Percentiles rank a stretch among this genome's conserved stretches.
phyloP scores from a whole-genome alignment of 2,329 filamentous ascomycete genomes.

The Diaporthe amygdali region DNA sequence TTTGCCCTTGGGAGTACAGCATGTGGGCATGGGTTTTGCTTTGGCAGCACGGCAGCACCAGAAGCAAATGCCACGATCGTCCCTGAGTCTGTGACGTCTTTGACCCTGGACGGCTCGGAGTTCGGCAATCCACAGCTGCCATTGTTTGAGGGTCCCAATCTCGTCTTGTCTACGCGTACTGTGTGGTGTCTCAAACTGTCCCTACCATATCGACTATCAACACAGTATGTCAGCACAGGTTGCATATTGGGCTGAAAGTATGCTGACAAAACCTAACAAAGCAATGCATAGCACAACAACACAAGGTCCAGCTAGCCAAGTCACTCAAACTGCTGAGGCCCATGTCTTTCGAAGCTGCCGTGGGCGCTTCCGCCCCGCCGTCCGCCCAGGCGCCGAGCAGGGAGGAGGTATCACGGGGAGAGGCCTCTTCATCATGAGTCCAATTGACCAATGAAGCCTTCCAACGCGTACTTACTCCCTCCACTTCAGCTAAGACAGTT shows the following conservation, averaged over 20 bases:
- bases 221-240: too few species aligned
- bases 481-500: too few species aligned
- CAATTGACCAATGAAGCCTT: background rate
- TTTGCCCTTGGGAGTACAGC: background rate
- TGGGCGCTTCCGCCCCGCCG: background rate
- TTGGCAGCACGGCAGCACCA: too few species aligned
- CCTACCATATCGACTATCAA: too few species aligned
- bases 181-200: too few species aligned
- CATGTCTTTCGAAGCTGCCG: background rate
- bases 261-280: too few species aligned
- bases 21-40: too few species aligned
- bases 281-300: background rate
- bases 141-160: background rate
- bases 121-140: background rate
- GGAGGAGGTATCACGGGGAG: background rate
- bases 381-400: background rate
- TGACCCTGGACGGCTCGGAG: background rate
- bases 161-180: background rate
- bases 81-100: conserved; percentile 5
- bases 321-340: too few species aligned
- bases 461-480: too few species aligned
- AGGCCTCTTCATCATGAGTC: background rate
- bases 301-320: background rate
- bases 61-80: background rate
- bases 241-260: background rate